Percentiles rank a stretch among this genome's conserved stretches.
Evolutionary conservation across 2,329 filamentous ascomycete genomes (phyloP).

Genomic region (Fusarium longipes): DNA sequence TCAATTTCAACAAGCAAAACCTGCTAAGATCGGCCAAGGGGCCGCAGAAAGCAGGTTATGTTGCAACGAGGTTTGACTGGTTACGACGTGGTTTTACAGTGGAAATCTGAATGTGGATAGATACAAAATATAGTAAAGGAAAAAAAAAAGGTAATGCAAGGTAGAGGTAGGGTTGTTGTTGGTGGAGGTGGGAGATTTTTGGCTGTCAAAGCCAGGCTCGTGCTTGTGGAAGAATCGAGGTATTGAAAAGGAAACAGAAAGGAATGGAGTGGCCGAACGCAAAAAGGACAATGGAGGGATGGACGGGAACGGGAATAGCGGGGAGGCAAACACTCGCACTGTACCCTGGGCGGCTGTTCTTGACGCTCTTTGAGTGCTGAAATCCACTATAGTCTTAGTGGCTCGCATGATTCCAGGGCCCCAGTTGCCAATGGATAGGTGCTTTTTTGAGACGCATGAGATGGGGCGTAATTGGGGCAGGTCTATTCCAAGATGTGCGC

Average conservation of each 20-base stretch:
- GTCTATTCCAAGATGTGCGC: constrained; percentile 36
- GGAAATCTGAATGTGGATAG: constrained; percentile 34
- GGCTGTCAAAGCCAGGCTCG: constrained; percentile 41
- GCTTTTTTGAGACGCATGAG: constrained; percentile 22
- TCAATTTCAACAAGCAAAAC: constrained; percentile 25
- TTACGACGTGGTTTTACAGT: constrained; percentile 34
- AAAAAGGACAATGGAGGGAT: constrained; percentile 40
- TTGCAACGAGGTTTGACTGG: constrained; percentile 21
- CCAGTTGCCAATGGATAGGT: constrained; percentile 20
- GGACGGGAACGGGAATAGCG: constrained; percentile 47
- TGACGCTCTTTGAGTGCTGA: constrained; percentile 26
- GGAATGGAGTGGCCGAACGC: constrained; percentile 44
- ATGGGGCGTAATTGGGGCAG: constrained; percentile 30
- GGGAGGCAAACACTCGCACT: constrained; percentile 31
- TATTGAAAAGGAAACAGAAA: constrained; percentile 41
- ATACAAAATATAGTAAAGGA: constrained; percentile 1
- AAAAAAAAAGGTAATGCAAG: constrained; percentile 11
- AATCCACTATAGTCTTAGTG: constrained; percentile 39
- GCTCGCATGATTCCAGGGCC: constrained; percentile 24
- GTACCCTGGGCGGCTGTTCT: constrained; percentile 35
- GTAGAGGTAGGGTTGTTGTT: constrained; percentile 26
- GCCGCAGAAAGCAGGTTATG: constrained; percentile 37
- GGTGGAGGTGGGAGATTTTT: constrained; percentile 46
- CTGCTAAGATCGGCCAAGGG: constrained; percentile 37
- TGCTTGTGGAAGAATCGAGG: constrained; percentile 28